These are phyloP conservation scores for Pharus latifolius DNA, from an alignment of 176 grass and related monocot genomes.

Conservation along the genomic window DNA sequence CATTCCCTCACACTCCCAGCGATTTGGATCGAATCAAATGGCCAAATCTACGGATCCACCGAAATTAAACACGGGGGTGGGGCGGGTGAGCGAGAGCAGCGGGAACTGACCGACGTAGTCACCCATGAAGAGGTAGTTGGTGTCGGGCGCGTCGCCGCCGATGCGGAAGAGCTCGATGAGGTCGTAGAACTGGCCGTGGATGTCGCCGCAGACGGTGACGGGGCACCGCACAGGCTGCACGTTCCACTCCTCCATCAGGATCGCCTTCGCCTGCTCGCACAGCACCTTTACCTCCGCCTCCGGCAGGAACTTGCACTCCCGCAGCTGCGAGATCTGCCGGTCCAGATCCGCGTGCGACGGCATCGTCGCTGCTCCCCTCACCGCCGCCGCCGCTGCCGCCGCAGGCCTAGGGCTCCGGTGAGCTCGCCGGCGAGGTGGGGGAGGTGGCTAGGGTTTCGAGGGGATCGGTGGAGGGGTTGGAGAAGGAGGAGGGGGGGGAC, in stretches of 20 bases:
- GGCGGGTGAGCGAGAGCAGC: background rate
- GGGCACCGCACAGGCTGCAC: conserved; percentile 67
- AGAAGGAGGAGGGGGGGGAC: background rate
- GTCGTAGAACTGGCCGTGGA: conserved; percentile 75
- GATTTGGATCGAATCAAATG: conserved; percentile 9
- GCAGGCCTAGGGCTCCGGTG: background rate
- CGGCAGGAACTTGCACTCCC: conserved; percentile 46
- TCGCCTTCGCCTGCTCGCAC: conserved; percentile 68
- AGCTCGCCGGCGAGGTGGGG: background rate
- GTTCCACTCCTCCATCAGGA: conserved; percentile 74
- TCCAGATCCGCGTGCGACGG: conserved; percentile 66
- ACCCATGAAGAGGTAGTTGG: conserved; percentile 67
- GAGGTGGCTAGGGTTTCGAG: conserved; percentile 11
- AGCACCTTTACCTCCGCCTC: conserved; percentile 53
- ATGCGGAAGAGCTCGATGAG: conserved; percentile 72
- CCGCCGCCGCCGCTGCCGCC: background rate
- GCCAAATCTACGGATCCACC: background rate
- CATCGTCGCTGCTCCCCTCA: conserved; percentile 35
- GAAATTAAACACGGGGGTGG: background rate
- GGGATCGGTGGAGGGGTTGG: background rate
- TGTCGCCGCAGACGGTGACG: conserved; percentile 68
- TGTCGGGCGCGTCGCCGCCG: conserved; percentile 40
- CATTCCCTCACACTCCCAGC: background rate
- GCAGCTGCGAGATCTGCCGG: conserved; percentile 69
- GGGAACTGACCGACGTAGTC: conserved; percentile 37